phyloP scores from a whole-genome alignment of 108 stramenopile genomes.

The Nannochloropsis granulata region DNA sequence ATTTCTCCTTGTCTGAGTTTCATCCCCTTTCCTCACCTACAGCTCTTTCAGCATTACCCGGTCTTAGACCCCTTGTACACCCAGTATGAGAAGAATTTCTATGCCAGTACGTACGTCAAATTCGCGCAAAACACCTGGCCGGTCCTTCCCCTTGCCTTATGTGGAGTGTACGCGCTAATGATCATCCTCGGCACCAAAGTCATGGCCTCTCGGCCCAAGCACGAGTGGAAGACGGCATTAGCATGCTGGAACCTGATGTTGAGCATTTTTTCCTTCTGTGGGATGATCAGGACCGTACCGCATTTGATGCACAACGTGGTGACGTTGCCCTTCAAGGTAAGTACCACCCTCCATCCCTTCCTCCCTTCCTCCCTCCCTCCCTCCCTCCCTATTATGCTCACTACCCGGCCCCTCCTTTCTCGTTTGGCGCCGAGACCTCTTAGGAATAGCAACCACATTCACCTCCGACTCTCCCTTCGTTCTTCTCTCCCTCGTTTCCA shows the following conservation, averaged over 20 bases:
- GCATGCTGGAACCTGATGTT: not conserved
- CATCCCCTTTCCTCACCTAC: not conserved
- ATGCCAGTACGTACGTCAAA: not conserved
- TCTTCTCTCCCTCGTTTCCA: not conserved
- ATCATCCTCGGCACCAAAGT: not conserved
- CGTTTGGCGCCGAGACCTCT: not conserved
- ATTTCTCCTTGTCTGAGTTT: not conserved
- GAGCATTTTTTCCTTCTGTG: not conserved
- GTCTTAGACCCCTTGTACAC: not conserved
- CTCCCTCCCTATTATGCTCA: not conserved
- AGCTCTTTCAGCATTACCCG: slow-evolving; percentile 11
- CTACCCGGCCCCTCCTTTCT: not conserved
- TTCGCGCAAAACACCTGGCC: not conserved
- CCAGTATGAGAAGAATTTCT: slow-evolving; percentile 5
- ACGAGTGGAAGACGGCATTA: not conserved
- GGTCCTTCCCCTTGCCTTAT: not conserved
- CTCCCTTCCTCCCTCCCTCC: not conserved
- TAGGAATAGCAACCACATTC: not conserved
- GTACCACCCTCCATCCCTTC: no score
- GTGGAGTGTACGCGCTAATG: not conserved
- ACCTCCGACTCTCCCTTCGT: not conserved
- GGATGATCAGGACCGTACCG: not conserved
- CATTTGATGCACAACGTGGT: not conserved
- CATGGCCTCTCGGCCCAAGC: not conserved
- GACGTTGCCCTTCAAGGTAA: not conserved